Conservation (phyloP, 306 rosid species). For the Leucaena leucocephala region DNA sequence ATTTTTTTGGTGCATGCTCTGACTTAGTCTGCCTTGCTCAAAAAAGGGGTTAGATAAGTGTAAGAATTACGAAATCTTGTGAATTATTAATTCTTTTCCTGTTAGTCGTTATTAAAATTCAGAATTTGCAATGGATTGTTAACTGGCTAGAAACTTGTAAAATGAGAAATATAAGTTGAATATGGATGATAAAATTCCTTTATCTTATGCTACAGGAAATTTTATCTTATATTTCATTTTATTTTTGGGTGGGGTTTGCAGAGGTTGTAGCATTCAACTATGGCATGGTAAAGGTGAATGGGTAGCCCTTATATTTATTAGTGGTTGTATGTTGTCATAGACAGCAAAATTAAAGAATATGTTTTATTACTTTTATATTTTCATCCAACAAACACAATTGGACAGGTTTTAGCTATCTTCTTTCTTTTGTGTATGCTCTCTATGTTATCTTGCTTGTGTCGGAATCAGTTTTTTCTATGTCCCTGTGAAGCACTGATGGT, state of each 20-base stretch:
- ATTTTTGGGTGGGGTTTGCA: neutral
- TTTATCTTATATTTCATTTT: neutral
- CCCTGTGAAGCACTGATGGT: slow-evolving; percentile 25
- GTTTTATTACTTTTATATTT: neutral
- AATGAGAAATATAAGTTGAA: neutral
- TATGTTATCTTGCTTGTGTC: slow-evolving; percentile 24
- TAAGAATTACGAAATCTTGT: neutral
- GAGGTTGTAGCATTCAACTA: slow-evolving; percentile 21
- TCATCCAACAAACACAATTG: slow-evolving; percentile 6
- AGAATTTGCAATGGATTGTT: slow-evolving; percentile 4
- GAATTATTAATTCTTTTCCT: slow-evolving; percentile 31
- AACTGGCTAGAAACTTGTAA: neutral
- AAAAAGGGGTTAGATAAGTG: neutral
- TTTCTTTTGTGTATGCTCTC: neutral
- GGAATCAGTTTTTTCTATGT: slow-evolving; percentile 27
- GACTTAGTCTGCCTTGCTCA: slow-evolving; percentile 11
- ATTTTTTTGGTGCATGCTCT: slow-evolving; percentile 13
- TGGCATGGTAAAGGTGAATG: slow-evolving; percentile 15
- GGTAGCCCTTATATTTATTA: slow-evolving; percentile 9
- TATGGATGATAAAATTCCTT: neutral
- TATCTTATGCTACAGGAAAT: neutral
- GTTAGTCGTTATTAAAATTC: slow-evolving; percentile 25
- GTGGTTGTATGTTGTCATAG: slow-evolving; percentile 1
- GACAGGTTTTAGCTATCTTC: slow-evolving; percentile 8
- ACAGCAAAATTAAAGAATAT: slow-evolving; percentile 27